These are phyloP conservation scores for Colletotrichum sp. DNA, from an alignment of 2,329 filamentous ascomycete genomes.

Conservation along the genomic window DNA sequence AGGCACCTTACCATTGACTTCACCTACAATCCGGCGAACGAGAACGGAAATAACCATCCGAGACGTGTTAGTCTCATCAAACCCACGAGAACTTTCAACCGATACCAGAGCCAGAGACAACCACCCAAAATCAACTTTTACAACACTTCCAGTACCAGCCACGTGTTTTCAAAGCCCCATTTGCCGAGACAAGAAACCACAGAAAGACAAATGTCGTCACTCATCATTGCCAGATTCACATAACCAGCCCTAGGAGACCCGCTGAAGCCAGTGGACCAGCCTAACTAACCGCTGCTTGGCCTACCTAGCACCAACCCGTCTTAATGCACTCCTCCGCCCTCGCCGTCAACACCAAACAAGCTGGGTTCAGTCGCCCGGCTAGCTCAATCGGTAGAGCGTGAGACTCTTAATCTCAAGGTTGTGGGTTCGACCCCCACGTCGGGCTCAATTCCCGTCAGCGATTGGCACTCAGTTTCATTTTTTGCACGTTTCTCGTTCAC, in stretches of 20 bases:
- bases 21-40: neutral
- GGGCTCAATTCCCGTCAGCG: constrained; percentile 17
- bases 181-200: neutral
- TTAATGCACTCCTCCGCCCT: neutral
- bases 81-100: neutral
- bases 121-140: neutral
- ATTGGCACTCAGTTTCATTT: neutral
- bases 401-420: constrained; percentile 71
- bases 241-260: neutral
- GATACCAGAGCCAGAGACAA: neutral
- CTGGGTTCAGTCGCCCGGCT: constrained; percentile 48
- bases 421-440: constrained; percentile 51
- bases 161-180: no score
- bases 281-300: neutral
- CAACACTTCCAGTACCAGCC: neutral
- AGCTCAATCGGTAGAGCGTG: constrained; percentile 78
- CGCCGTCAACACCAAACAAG: neutral
- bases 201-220: neutral
- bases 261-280: neutral
- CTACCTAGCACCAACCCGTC: neutral
- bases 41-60: neutral
- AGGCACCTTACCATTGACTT: neutral
- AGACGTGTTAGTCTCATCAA: neutral
- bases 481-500: neutral
- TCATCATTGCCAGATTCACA: neutral